A percentile compares a stretch with the other conserved stretches of the same genome.
Evolutionary conservation across 2,329 filamentous ascomycete species (phyloP).

Genomic region (Davidsoniella eucalypti): DNA sequence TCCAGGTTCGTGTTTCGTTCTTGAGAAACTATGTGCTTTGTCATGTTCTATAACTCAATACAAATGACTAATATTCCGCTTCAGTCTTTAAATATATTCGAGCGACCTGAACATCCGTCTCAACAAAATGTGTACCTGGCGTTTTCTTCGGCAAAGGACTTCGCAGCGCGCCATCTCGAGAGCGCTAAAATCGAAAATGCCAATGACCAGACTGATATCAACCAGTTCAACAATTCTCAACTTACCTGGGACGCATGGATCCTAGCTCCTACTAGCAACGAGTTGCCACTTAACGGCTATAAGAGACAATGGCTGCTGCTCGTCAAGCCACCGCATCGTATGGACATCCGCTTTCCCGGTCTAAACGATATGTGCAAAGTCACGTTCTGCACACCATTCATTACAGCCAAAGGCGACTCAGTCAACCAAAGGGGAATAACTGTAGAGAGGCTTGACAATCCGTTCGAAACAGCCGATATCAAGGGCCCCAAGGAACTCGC

Average conservation of each 20-base stretch:
- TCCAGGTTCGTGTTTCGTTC: no score
- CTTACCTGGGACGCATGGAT: conserved; percentile 11
- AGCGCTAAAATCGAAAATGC: conserved; percentile 9
- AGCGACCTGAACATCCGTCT: not conserved
- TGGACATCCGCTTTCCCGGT: conserved; percentile 7
- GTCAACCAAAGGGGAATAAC: not conserved
- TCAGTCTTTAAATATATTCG: not conserved
- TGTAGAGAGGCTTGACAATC: conserved; percentile 9
- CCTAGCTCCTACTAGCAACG: conserved; percentile 1
- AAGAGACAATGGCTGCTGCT: conserved; percentile 11
- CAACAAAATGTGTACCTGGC: conserved; percentile 4
- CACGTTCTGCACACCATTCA: not conserved
- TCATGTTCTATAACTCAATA: not conserved
- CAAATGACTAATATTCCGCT: not conserved
- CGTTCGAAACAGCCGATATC: conserved; percentile 6
- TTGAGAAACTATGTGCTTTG: no score
- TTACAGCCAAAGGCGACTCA: not conserved
- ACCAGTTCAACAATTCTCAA: conserved; percentile 8
- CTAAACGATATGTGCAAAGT: conserved; percentile 6
- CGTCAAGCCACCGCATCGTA: conserved; percentile 1
- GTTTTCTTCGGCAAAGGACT: conserved; percentile 6
- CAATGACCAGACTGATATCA: conserved; percentile 7
- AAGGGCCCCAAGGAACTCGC: not conserved
- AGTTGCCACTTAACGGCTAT: not conserved
- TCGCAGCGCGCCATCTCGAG: conserved; percentile 6